Evolutionary conservation across 768 basidiomycete species (phyloP).

Genomic region (Tubosaeta sp.): DNA sequence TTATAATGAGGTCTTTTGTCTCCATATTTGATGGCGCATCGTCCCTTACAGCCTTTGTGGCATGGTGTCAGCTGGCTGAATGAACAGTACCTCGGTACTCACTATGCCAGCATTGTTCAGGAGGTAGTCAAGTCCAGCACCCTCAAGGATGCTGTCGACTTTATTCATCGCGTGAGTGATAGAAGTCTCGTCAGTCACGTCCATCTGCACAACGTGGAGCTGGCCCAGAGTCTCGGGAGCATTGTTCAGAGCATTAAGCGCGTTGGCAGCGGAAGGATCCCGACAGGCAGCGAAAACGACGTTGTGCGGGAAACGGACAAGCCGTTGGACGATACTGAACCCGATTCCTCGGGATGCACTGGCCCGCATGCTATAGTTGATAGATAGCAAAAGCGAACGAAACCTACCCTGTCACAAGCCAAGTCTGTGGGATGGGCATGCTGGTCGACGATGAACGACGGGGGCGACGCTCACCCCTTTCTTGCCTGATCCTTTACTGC

Average conservation of each 20-base stretch:
- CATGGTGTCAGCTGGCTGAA: neutral
- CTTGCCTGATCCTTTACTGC: neutral
- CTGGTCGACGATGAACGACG: neutral
- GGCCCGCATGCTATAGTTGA: neutral
- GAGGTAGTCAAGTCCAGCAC: constrained; percentile 34
- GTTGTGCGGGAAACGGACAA: constrained; percentile 3
- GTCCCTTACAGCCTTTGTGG: constrained; percentile 16
- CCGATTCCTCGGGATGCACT: constrained; percentile 10
- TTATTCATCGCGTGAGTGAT: constrained; percentile 21
- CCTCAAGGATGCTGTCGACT: constrained; percentile 12
- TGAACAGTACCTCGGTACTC: constrained; percentile 6
- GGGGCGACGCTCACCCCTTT: neutral
- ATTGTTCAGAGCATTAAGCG: neutral
- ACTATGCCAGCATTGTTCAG: constrained; percentile 39
- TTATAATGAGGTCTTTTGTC: constrained; percentile 16
- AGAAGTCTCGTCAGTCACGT: constrained; percentile 27
- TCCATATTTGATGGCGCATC: constrained; percentile 29
- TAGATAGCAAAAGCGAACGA: neutral
- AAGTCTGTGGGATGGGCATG: neutral
- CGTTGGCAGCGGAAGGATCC: neutral
- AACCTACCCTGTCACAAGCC: constrained; percentile 11
- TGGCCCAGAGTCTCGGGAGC: neutral
- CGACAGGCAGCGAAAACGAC: constrained; percentile 9
- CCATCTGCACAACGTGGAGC: constrained; percentile 32
- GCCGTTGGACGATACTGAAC: constrained; percentile 2